Conservation (phyloP, 2,329 filamentous ascomycete genomes). For the Fusarium odoratissimum region DNA sequence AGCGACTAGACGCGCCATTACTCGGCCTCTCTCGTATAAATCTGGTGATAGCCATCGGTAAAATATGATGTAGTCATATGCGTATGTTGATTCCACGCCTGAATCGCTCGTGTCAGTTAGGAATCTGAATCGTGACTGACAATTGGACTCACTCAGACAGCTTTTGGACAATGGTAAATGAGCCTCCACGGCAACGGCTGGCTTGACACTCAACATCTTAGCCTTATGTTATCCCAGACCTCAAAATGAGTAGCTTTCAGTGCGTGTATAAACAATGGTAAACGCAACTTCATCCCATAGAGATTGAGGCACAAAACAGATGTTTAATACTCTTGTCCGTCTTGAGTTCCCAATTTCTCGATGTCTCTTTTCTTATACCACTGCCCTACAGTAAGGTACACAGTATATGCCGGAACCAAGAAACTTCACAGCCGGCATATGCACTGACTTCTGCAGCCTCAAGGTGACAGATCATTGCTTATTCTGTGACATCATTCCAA, state of each 20-base stretch:
- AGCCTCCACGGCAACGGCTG: not conserved
- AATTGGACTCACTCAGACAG: not conserved
- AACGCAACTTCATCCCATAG: not conserved
- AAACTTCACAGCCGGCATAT: not conserved
- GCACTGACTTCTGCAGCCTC: not conserved
- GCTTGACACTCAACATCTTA: not conserved
- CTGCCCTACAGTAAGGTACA: not conserved
- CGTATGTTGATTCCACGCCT: not conserved
- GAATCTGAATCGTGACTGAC: accelerated
- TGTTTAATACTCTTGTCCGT: not conserved
- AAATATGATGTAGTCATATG: slow-evolving; percentile 23
- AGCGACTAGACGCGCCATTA: slow-evolving; percentile 16
- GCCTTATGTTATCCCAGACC: accelerated
- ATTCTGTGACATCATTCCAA: not conserved
- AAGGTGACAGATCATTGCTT: slow-evolving; percentile 1
- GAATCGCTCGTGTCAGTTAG: not conserved
- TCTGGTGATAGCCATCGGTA: slow-evolving; percentile 20
- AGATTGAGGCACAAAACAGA: not conserved
- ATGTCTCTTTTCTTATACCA: not conserved
- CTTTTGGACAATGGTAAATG: not conserved
- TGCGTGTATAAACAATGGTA: not conserved
- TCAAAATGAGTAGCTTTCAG: not conserved
- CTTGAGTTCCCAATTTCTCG: not conserved
- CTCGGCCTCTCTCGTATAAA: slow-evolving; percentile 11
- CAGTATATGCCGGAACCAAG: not conserved